Base-by-base conservation (phyloP, 139 green algal species). In the Yamagishiella unicocca region DNA sequence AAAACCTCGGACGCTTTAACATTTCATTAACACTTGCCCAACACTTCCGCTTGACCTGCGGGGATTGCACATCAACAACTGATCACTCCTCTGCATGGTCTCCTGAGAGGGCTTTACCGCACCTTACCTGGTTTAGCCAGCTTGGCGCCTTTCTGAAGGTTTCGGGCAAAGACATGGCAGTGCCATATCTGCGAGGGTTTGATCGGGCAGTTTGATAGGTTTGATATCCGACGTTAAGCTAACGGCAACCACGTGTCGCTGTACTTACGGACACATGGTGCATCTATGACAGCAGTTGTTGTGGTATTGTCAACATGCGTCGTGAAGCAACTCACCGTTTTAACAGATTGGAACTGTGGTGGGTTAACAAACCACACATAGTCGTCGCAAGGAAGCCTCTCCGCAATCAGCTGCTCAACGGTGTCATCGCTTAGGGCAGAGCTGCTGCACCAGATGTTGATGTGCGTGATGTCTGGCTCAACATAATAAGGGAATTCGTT, bases 401-500 rank as follows among this genome's bases (percentile, higher is more conserved):
- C 55, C 14, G 2, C 14, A 19, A 84, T 84, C 4, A 84, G 25
- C 0, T 29, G 24, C 54, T 84, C 77, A 24, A 73, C 55, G 14
- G 27, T 29, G 1, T 37, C 38, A 25, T 38, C 38, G 10, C 35
- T 58, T 1, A 74, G 38, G 9, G 55, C 8, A 4, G 37, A 21
- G 25, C 24, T 68, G 50, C 75, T 71, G 75, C 77, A 62, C 77
- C 77, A 84, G 19, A 84, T 84, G 55, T 84, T 84, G 38, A 84
- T n/a, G 38, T 84, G 77, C 9, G 38, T 17, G 4, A 84, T n/a
- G 24, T 43, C 37, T 25, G 37, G 37, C 2, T 55, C 77, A 4
- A 84, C 27, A 58, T 74, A 74, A 40, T 84, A 84, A 37, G 55
- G 55, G 25, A 74, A 84, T n/a, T 84, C 77, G 77, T 84, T 84